Evolutionary conservation across 2,329 filamentous ascomycete species (phyloP), one percentile per base, ranked within the genome.

Genomic region (Penicillium griseofulvum): DNA sequence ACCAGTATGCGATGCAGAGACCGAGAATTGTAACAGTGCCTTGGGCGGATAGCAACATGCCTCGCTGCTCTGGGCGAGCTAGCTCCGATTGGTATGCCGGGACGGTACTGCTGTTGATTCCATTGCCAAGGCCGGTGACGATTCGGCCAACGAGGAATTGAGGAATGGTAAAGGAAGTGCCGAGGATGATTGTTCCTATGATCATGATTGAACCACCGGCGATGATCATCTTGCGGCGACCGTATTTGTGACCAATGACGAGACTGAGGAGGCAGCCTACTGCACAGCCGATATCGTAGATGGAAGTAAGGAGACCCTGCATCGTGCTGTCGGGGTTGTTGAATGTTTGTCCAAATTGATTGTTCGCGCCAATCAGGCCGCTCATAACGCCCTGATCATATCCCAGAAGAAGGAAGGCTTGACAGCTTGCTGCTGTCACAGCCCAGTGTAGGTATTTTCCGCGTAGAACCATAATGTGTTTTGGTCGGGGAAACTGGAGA

Each of bases 1-100:
- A 70, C 78, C 78, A 81, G 61, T 79, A 80, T 7, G 76, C 76
- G n/a, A 80, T 73, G 47, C 75, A 75, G 12, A 79, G 71, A 0
- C 78, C 78, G 7, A 80, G 66, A 36, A 79, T 78, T 0, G 76
- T 78, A 31, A 79, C 60, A 7, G 61, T 64, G 16, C 61, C 61
- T 38, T 64, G 61, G 11, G 61, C 61, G 4, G 61, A 64, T 16
- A 64, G 56, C 8, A 64, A 53, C 43, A 46, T 57, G 6, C 61
- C 61, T 19, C 61, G 61, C 9, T 52, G 46, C 17, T 61, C 61
- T 3, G 61, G 60, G 8, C 61, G 61, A 4, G 61, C 61, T 53
- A 62, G 55, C 26, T 64, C 61, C 45, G 37, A 39, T 39, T 64
- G 61, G 14, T 64, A 64, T 17, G 61, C 60, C 28, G 61, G 61